These are phyloP conservation scores for Monosporascus sp. DNA, from an alignment of 2,329 filamentous ascomycete genomes.

Conservation along the genomic window DNA sequence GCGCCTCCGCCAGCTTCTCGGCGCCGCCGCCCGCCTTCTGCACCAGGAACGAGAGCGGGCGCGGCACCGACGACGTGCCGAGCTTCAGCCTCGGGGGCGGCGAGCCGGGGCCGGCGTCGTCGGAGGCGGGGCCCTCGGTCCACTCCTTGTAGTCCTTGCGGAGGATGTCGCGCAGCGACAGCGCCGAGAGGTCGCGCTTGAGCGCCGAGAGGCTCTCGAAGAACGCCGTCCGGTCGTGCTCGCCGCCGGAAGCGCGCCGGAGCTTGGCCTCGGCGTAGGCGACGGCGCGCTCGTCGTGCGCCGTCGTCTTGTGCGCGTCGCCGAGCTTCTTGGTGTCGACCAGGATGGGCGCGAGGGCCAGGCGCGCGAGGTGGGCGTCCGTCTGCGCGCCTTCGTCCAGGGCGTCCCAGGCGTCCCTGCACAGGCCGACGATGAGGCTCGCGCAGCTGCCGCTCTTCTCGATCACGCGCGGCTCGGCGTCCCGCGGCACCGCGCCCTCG, in stretches of 20 bases:
- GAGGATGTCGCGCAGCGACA: slow-evolving; percentile 62
- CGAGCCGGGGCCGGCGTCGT: slow-evolving; percentile 3
- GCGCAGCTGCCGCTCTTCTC: slow-evolving; percentile 67
- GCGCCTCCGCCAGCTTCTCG: slow-evolving; percentile 39
- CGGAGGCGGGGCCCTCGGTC: slow-evolving; percentile 38
- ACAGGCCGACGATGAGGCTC: slow-evolving; percentile 61
- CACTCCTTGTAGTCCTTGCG: slow-evolving; percentile 85
- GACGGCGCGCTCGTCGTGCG: slow-evolving; percentile 54
- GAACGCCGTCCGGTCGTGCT: slow-evolving; percentile 51
- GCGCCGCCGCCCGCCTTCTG: slow-evolving; percentile 42
- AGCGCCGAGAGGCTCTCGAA: slow-evolving; percentile 56
- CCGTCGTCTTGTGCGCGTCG: slow-evolving; percentile 57
- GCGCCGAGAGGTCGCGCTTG: slow-evolving; percentile 60
- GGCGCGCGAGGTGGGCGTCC: slow-evolving; percentile 57
- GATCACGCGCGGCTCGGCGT: slow-evolving; percentile 54
- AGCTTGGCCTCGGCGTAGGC: slow-evolving; percentile 51
- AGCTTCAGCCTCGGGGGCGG: slow-evolving; percentile 39
- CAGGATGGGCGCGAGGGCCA: slow-evolving; percentile 66
- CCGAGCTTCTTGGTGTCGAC: slow-evolving; percentile 67
- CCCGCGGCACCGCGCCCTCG: slow-evolving; percentile 47
- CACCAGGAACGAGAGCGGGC: slow-evolving; percentile 56
- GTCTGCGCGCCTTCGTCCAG: slow-evolving; percentile 30
- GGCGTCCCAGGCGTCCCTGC: slow-evolving; percentile 51
- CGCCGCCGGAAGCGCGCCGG: slow-evolving; percentile 11
- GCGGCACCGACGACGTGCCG: slow-evolving; percentile 63